Conservation (phyloP, 495 filamentous ascomycete species). For the Penicillium cosmopolitanum region DNA sequence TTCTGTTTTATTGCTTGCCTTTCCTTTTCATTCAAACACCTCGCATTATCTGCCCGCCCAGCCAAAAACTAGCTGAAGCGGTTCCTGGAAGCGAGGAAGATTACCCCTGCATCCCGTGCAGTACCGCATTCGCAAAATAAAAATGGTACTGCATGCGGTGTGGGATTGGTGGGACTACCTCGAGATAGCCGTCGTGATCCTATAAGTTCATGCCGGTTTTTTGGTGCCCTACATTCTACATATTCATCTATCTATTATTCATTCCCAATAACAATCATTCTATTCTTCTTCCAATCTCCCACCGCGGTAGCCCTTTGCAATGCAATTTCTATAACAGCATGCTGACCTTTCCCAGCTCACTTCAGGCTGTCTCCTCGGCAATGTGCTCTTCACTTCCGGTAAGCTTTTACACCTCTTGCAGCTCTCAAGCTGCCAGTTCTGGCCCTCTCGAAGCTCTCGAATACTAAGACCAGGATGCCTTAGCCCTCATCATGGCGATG, state of each 20-base stretch:
- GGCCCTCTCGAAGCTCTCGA: not conserved
- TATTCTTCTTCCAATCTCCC: constrained; percentile 16
- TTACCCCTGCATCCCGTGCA: constrained; percentile 77
- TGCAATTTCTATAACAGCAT: constrained; percentile 9
- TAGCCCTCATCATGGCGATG: constrained; percentile 75
- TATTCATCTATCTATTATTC: constrained; percentile 25
- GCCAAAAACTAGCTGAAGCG: constrained; percentile 79
- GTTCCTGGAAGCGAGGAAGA: constrained; percentile 99
- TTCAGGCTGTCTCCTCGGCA: constrained; percentile 54
- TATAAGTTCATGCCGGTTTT: constrained; percentile 69
- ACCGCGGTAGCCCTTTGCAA: constrained; percentile 25
- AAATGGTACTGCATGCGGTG: constrained; percentile 70
- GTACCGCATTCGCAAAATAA: constrained; percentile 75
- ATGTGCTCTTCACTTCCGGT: constrained; percentile 59
- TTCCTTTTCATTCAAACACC: constrained; percentile 47
- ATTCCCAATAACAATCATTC: constrained; percentile 28
- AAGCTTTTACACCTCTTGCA: constrained; percentile 19
- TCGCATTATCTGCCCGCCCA: constrained; percentile 97
- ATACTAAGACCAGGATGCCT: not conserved
- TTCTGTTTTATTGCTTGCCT: constrained; percentile 12
- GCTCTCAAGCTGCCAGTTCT: not conserved
- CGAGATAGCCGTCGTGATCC: constrained; percentile 76
- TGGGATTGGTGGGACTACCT: constrained; percentile 87
- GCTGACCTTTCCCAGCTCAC: constrained; percentile 42
- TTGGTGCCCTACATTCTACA: constrained; percentile 83